A percentile compares a stretch with the other conserved stretches of the same genome.
Evolutionary conservation across 2,329 filamentous ascomycete genomes (phyloP).

Genomic region (Fulvia fulva): DNA sequence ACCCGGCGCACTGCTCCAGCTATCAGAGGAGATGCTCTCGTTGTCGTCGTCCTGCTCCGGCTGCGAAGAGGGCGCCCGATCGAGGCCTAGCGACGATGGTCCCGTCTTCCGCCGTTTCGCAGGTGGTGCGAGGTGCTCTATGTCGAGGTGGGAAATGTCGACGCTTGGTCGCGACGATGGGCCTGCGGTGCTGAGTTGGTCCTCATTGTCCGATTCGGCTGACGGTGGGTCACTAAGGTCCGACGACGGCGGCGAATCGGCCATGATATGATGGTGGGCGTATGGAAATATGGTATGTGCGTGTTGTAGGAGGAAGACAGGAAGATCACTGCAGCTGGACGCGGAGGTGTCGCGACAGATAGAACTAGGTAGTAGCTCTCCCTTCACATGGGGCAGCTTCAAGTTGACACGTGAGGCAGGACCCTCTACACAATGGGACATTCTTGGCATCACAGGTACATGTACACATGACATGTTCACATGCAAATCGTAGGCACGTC

Average conservation of each 20-base stretch:
- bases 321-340: too few species aligned
- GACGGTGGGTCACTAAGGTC: slow-evolving; percentile 60
- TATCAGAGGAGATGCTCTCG: slow-evolving; percentile 70
- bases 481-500: background rate
- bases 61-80: slow-evolving; percentile 36
- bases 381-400: too few species aligned
- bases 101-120: slow-evolving; percentile 39
- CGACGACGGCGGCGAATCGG: slow-evolving; percentile 58
- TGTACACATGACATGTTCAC: background rate
- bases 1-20: slow-evolving; percentile 69
- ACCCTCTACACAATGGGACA: too few species aligned
- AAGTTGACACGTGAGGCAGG: background rate
- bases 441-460: too few species aligned
- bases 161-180: slow-evolving; percentile 45
- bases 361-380: too few species aligned
- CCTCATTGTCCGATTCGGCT: slow-evolving; percentile 58
- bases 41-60: slow-evolving; percentile 52
- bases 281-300: background rate
- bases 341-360: too few species aligned
- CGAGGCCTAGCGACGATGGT: slow-evolving; percentile 22
- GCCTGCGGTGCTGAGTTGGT: slow-evolving; percentile 48
- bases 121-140: slow-evolving; percentile 29
- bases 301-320: too few species aligned
- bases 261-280: slow-evolving; percentile 20
- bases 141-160: slow-evolving; percentile 35